These are phyloP conservation scores for Botryosphaeria agaves DNA, from an alignment of 2,329 filamentous ascomycete species.

Conservation along the genomic window DNA sequence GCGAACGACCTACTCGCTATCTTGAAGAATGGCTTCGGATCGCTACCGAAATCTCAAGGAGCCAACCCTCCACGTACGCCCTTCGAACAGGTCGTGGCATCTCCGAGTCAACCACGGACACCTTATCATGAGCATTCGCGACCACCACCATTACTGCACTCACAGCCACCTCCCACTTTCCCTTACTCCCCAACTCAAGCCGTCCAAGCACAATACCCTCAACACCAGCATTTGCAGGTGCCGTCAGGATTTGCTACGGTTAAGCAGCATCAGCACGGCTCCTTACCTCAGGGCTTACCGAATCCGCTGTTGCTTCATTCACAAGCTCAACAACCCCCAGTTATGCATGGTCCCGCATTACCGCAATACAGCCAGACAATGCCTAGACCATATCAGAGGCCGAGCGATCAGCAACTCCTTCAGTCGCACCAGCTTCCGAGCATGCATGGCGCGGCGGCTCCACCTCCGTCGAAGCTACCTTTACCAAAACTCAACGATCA, in stretches of 20 bases:
- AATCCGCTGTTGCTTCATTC: conserved; percentile 7
- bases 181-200: conserved; percentile 21
- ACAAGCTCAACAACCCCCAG: conserved; percentile 7
- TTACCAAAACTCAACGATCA: conserved; percentile 40
- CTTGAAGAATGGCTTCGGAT: conserved; percentile 23
- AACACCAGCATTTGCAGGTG: conserved; percentile 5
- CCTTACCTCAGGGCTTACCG: conserved; percentile 8
- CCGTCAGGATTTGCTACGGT: conserved; percentile 2
- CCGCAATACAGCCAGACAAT: conserved; percentile 8
- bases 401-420: conserved; percentile 22
- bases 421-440: conserved; percentile 17
- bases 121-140: too few relatives aligned
- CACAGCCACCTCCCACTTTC: conserved; percentile 33
- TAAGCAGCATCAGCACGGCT: conserved; percentile 2
- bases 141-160: conserved; percentile 25
- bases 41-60: conserved; percentile 6
- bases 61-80: conserved; percentile 18
- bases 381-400: conserved; percentile 27
- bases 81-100: conserved; percentile 34
- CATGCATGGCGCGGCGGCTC: conserved; percentile 27
- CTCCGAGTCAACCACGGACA: conserved; percentile 27
- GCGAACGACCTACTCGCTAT: conserved; percentile 39
- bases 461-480: conserved; percentile 39
- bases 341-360: conserved; percentile 2
- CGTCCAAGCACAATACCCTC: conserved; percentile 16